phyloP scores from a whole-genome alignment of 345 rosid genomes.

The Hibiscus tridactylites region DNA sequence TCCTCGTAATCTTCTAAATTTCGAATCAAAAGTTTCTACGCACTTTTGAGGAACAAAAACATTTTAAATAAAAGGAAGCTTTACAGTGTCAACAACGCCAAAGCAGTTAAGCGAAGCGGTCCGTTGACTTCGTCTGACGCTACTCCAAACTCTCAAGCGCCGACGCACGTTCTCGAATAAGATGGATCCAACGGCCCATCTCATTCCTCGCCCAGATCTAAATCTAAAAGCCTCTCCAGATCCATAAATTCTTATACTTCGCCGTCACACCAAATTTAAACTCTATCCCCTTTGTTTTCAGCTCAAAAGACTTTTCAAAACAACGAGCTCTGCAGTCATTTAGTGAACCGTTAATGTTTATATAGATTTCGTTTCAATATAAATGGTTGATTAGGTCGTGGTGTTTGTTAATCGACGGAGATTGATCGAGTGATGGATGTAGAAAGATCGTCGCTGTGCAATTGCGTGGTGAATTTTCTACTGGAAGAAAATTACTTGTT shows the following conservation, averaged over 20 bases:
- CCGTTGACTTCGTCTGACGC: background rate
- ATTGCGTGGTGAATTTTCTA: conserved; percentile 93
- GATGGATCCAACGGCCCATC: background rate
- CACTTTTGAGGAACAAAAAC: background rate
- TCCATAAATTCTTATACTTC: background rate
- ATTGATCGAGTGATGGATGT: conserved; percentile 49
- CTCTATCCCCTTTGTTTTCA: background rate
- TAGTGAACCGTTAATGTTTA: background rate
- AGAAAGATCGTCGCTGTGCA: conserved; percentile 92
- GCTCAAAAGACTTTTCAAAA: background rate
- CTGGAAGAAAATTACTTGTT: conserved; percentile 84
- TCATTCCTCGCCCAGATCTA: background rate
- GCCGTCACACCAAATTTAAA: background rate
- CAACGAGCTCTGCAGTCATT: background rate
- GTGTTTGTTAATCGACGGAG: background rate
- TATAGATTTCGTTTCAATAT: background rate
- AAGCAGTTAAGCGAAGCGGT: background rate
- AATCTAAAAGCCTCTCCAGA: background rate
- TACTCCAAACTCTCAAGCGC: background rate
- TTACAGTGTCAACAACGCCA: background rate
- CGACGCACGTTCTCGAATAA: background rate
- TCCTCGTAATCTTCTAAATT: too few relatives aligned
- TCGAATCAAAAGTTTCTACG: background rate
- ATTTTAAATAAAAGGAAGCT: background rate
- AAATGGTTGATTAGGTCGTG: background rate